Base-by-base conservation (phyloP, 495 filamentous ascomycete genomes). In the Aspergillus panamensis region DNA sequence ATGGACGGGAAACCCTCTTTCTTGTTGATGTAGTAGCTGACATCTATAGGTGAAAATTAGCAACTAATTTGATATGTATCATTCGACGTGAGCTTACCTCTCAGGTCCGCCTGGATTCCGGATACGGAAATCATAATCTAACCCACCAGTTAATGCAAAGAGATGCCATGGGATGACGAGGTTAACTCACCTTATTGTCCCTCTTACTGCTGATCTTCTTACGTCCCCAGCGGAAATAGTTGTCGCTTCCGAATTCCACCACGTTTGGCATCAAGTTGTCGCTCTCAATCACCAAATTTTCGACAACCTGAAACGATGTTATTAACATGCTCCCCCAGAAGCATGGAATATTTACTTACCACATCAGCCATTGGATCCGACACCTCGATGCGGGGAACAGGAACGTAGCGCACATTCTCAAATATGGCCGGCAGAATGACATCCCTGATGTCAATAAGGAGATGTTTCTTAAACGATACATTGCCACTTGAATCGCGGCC, bases 251-350 rank as follows among this genome's bases (percentile, higher is more conserved):
- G 64, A 97, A 83, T 66, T 98, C 95, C 25, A 97, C 73, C 2
- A 96, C 85, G 70, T 98, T 98, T 39, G 94, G 94, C 82, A 94
- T 90, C 62, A 98, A 82, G 74, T 98, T 98, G 75, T 97, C 94
- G 58, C 91, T 90, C 76, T 98, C 94, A 61, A 98, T 82, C 42
- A 96, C 86, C 25, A 98, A 78, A 69, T 98, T 98, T 77, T 98
- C 94, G 40, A 98, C 79, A 14, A 97, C 66, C 66, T 69, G 25
- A 25, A 25, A 45, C 8, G n/a, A 59, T 32, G 37, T 53, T 43
- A 51, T 17, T 53, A 8, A 29, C 17, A 20, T 45, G 8, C 12
- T 8, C 12, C 6, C 8, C 5, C 8, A 31, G 6, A 3, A 31
- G 8, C 8, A 40, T 48, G 8, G 19, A 9, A 32, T 14, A 14